A percentile compares a stretch with the other conserved stretches of the same genome.
phyloP scores from a whole-genome alignment of 2,329 filamentous ascomycete species.

The Aspergillus pseudoviridinutans region DNA sequence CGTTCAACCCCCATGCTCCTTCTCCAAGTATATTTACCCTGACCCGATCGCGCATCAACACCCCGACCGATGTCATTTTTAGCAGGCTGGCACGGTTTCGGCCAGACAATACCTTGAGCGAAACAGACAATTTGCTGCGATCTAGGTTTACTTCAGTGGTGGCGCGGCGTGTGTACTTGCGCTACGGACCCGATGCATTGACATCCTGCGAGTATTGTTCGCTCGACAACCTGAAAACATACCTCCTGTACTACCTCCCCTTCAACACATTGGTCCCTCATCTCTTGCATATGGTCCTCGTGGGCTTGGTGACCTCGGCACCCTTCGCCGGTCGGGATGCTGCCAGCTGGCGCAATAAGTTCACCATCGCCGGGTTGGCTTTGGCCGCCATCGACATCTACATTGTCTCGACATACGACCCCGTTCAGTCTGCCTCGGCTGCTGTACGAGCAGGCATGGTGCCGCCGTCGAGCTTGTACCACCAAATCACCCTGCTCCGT shows the following conservation, averaged over 20 bases:
- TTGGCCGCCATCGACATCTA: slow-evolving; percentile 65
- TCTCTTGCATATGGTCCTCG: slow-evolving; percentile 66
- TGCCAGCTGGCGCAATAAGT: slow-evolving; percentile 64
- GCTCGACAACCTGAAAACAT: slow-evolving; percentile 64
- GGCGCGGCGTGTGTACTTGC: slow-evolving; percentile 74
- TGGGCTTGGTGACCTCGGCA: slow-evolving; percentile 71
- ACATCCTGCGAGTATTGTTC: slow-evolving; percentile 78
- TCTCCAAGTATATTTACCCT: slow-evolving; percentile 66
- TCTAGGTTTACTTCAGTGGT: slow-evolving; percentile 66
- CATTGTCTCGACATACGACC: slow-evolving; percentile 60
- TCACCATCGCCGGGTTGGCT: slow-evolving; percentile 59
- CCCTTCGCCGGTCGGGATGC: slow-evolving; percentile 61
- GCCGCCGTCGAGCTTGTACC: slow-evolving; percentile 45
- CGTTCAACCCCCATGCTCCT: slow-evolving; percentile 57
- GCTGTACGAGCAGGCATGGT: slow-evolving; percentile 61
- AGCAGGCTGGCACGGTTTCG: slow-evolving; percentile 58
- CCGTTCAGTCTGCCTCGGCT: slow-evolving; percentile 51
- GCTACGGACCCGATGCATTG: slow-evolving; percentile 72
- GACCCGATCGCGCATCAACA: slow-evolving; percentile 79
- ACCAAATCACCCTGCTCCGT: slow-evolving; percentile 55
- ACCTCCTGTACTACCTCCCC: slow-evolving; percentile 77
- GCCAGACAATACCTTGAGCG: slow-evolving; percentile 40
- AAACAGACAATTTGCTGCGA: slow-evolving; percentile 61
- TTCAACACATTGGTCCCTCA: slow-evolving; percentile 68
- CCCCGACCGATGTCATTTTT: slow-evolving; percentile 80